Base-by-base conservation (phyloP, 805 yeast genomes). In the Kluyveromyces wickerhamii region DNA sequence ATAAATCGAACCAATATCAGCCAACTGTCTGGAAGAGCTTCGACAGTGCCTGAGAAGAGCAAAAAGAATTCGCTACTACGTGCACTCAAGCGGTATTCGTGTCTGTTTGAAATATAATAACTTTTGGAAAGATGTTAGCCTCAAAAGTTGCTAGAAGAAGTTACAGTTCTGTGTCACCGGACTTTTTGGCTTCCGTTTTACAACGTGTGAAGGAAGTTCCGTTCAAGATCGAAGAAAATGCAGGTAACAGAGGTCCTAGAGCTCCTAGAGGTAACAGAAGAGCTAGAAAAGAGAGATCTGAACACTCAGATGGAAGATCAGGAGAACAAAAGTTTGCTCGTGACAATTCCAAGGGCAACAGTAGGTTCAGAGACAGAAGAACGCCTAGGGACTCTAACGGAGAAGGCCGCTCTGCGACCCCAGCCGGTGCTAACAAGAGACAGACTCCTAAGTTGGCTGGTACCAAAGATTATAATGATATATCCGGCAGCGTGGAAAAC, bases 161-260 rank as follows among this genome's bases (percentile, higher is more conserved):
- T 18, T 48, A 50, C 30, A 45, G 50, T 23, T 41, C 45, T 8
- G 46, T 54, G 10, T 48, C 59, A 1, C 52, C 54, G 36, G 60
- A 56, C 30, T 56, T 54, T 29, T 42, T 56, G 32, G 48, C 51
- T 21, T 49, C 48, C 19, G 49, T 56, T 9, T 40, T 56, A 20
- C 45, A 42, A n/a, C 48, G 49, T 32, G 61, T 59, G 13, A 53
- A 54, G 32, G 52, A 54, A 31, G 46, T 59, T 11, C 42, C 56
- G 13, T 7, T 30, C 2, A 22, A 30, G 25, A n/a, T 17, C 5
- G 16, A 24, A 24, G 27, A 24, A 24, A n/a, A n/a, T n/a, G n/a
- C n/a, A n/a, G n/a, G n/a, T n/a, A 19, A 17, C 8, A 23, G 26
- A 10, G 22, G 9, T 18, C 25, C 18, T n/a, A 17, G 25, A 7